Evolutionary conservation across 129 eudicot genomes (phyloP).

Genomic region (Flaveria ramosissima): DNA sequence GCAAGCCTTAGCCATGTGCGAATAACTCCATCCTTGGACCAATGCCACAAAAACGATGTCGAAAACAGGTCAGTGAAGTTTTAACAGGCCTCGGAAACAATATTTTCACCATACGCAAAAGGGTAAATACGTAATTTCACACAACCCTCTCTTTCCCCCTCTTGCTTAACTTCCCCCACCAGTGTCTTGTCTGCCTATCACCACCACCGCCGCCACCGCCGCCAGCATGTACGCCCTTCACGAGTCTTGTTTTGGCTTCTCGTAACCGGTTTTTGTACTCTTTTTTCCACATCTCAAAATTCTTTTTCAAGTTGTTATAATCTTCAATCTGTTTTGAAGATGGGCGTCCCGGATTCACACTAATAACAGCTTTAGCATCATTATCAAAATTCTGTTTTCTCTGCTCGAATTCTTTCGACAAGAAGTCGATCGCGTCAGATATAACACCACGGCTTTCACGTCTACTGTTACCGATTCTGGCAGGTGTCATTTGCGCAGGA

Average conservation of each 20-base stretch:
- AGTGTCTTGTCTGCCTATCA: conserved; percentile 30
- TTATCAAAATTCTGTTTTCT: conserved; percentile 57
- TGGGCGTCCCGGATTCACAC: conserved; percentile 34
- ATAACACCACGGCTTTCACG: conserved; percentile 30
- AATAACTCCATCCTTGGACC: conserved; percentile 5
- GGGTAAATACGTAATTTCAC: conserved; percentile 11
- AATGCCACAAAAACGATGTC: neutral
- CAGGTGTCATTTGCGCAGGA: conserved; percentile 52
- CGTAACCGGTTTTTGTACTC: conserved; percentile 62
- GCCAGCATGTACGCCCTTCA: conserved; percentile 32
- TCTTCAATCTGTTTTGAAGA: conserved; percentile 52
- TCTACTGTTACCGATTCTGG: conserved; percentile 30
- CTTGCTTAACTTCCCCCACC: conserved; percentile 44
- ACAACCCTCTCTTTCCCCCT: conserved; percentile 39
- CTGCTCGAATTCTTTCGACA: conserved; percentile 61
- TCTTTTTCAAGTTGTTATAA: conserved; percentile 47
- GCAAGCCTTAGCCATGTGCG: neutral
- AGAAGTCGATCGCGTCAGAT: conserved; percentile 32
- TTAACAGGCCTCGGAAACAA: neutral
- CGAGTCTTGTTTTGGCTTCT: conserved; percentile 47
- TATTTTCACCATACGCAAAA: neutral
- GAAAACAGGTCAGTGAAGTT: neutral
- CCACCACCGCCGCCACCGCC: conserved; percentile 27
- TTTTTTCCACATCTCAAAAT: conserved; percentile 66
- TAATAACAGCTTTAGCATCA: conserved; percentile 56